phyloP scores from a whole-genome alignment of 371 early-diverging fungal genomes.

The Lichtheimia ramosa region DNA sequence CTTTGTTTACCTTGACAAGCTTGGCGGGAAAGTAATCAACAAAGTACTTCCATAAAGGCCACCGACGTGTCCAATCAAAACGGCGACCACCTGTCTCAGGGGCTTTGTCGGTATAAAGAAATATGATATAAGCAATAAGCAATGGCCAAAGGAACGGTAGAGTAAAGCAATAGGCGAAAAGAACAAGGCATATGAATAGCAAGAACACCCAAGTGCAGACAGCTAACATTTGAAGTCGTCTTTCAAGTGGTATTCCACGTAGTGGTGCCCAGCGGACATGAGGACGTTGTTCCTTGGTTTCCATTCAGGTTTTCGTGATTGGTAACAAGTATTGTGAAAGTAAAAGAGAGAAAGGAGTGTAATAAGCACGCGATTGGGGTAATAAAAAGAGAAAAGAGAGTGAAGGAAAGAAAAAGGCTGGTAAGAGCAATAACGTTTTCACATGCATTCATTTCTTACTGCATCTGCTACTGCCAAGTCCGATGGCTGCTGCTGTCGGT shows the following conservation, averaged over 20 bases:
- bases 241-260: constrained; percentile 65
- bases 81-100: constrained; percentile 72
- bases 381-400: constrained; percentile 4
- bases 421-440: constrained; percentile 4
- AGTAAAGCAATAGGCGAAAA: constrained; percentile 45
- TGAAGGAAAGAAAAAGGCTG: constrained; percentile 1
- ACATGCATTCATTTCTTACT: neutral
- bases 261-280: constrained; percentile 65
- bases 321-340: no score
- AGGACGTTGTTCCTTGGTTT: neutral
- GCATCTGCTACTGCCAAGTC: no score
- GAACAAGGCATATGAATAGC: constrained; percentile 51
- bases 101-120: constrained; percentile 48
- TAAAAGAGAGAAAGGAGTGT: neutral
- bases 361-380: neutral
- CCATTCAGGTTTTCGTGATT: neutral
- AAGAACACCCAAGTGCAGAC: constrained; percentile 62
- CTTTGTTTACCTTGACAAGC: constrained; percentile 58
- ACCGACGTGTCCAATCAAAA: constrained; percentile 54
- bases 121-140: constrained; percentile 65
- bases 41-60: constrained; percentile 65
- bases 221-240: constrained; percentile 73
- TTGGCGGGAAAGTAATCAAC: constrained; percentile 77
- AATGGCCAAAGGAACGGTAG: constrained; percentile 55
- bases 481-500: no score